Base-by-base conservation (phyloP, 2,329 filamentous ascomycete species). In the Colletotrichum lupini region DNA sequence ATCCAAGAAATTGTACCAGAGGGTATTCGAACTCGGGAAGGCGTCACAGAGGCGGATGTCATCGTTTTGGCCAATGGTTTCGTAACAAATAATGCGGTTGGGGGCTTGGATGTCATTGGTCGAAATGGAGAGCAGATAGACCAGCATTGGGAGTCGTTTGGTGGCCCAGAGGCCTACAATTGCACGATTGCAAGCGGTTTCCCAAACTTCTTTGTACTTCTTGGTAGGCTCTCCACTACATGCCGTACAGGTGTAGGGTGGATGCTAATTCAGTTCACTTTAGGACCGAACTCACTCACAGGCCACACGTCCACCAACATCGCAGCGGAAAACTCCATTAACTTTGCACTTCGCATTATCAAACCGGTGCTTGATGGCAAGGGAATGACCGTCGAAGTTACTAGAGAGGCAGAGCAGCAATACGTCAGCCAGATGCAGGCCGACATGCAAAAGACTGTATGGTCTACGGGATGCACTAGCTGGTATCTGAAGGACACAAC, bases 201-300 rank as follows among this genome's bases (percentile, higher is more conserved):
- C 76, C 91, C 91, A 2, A 93, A 93, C 77, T 90, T 92, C 77
- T 92, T 92, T 81, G 84, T 92, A 69, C 80, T 92, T 0, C 86
- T 91, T 53, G 91, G 83, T 81, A 68, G 4, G 30, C 5, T 8
- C 5, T 1, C 5, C 8, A 16, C 7, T 1, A 24, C 24, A 14
- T 19, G 1, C 4, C 12, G 4, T 16, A 42, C 14, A 14, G 16
- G 5, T 7, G 37, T 19, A 16, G 1, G 6, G 7, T 32, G n/a
- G 35, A 16, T n/a, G 35, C 16, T 67, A 2, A 26, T 61, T 66
- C 11, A 42, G 35, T 11, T 9, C 28, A 26, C 12, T 1, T 11
- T 53, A 83, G 83, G 91, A 16, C 91, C 91, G 0, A 93, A 93
- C 77, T 88, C 89, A 0, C 85, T 83, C 0, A 92, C 91, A 0